Conservation (phyloP, 257 asterid species). For the Jacaranda copaia region DNA sequence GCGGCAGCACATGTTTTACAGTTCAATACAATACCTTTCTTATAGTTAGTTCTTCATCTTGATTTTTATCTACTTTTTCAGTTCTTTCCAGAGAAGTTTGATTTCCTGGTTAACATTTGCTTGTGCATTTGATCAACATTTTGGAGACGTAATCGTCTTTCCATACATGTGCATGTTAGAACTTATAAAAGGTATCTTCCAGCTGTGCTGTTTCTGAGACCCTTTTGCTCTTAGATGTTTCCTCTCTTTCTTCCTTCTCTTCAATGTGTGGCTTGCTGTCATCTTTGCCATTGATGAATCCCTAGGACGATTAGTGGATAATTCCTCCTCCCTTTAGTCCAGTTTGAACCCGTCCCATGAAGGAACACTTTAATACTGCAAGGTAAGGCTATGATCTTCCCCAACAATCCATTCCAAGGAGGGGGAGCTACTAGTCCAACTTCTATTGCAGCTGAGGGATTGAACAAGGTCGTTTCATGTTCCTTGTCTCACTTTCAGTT, state of each 20-base stretch:
- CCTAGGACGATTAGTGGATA: too few relatives aligned
- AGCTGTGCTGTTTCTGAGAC: slow-evolving; percentile 14
- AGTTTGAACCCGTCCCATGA: background rate
- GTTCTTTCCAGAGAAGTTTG: background rate
- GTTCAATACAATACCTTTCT: background rate
- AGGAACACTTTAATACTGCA: background rate
- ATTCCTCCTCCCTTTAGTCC: background rate
- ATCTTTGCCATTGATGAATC: background rate
- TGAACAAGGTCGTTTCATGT: too few relatives aligned
- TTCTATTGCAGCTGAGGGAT: background rate
- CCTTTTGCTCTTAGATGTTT: background rate
- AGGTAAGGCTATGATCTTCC: background rate
- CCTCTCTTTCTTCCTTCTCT: background rate
- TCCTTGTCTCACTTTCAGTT: too few relatives aligned
- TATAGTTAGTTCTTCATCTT: slow-evolving; percentile 4
- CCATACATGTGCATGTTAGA: too few relatives aligned
- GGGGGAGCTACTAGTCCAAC: background rate
- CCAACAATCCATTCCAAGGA: background rate
- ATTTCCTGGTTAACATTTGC: too few relatives aligned
- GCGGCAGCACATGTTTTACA: slow-evolving; percentile 20
- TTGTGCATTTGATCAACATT: too few relatives aligned
- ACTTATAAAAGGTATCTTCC: background rate
- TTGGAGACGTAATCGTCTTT: too few relatives aligned
- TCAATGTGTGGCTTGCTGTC: background rate
- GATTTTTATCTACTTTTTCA: background rate